phyloP scores from a whole-genome alignment of 1,139 yeast species.

The Geotrichum restrictum region DNA sequence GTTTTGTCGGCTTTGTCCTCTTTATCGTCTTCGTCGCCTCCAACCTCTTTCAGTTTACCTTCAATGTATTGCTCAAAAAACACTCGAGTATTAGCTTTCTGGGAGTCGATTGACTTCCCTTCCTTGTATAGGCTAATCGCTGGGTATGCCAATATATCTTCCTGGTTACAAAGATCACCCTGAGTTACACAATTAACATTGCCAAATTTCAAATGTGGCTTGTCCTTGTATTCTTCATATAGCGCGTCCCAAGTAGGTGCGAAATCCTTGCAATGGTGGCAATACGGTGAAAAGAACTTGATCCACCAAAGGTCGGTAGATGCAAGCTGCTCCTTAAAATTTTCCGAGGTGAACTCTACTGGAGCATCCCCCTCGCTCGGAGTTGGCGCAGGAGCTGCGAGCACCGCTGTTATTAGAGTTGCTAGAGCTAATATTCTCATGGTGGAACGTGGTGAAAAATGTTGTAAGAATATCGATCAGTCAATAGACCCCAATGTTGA shows the following conservation, averaged over 20 bases:
- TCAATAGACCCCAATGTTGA: too few relatives aligned
- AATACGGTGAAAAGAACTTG: slow-evolving; percentile 44
- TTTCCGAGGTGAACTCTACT: slow-evolving; percentile 14
- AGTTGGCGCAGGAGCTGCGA: slow-evolving; percentile 13
- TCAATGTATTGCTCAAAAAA: slow-evolving; percentile 13
- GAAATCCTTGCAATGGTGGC: slow-evolving; percentile 40
- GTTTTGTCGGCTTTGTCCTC: background rate
- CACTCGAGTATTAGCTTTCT: background rate
- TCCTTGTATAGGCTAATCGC: slow-evolving; percentile 36
- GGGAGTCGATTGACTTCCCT: slow-evolving; percentile 32
- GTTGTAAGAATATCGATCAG: too few relatives aligned
- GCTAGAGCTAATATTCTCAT: slow-evolving; percentile 4
- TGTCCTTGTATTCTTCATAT: slow-evolving; percentile 27
- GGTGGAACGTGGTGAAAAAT: background rate
- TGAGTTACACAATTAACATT: slow-evolving; percentile 41
- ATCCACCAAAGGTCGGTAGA: slow-evolving; percentile 39
- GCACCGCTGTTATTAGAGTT: background rate
- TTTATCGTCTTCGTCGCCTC: background rate
- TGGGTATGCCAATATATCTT: slow-evolving; percentile 38
- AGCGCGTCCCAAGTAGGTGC: slow-evolving; percentile 42
- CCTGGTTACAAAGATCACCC: slow-evolving; percentile 41
- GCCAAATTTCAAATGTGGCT: slow-evolving; percentile 37
- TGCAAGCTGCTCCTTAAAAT: slow-evolving; percentile 4
- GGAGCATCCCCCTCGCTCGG: slow-evolving; percentile 11
- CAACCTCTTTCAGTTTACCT: background rate